These are phyloP conservation scores for Kwoniella heveanensis DNA, from an alignment of 768 basidiomycete species.

Conservation along the genomic window DNA sequence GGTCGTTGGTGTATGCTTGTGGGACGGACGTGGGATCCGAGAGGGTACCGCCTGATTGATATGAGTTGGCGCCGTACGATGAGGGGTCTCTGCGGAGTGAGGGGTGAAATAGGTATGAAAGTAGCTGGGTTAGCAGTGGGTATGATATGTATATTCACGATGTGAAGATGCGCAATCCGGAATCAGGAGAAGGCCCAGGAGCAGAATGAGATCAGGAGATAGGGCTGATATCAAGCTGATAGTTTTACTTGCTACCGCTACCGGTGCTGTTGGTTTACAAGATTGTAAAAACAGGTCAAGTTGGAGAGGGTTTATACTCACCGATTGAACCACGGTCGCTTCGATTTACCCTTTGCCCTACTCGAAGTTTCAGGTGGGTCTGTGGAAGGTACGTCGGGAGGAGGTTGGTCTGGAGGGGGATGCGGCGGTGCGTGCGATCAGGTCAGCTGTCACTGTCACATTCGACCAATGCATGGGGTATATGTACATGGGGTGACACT, in stretches of 20 bases:
- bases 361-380: slow-evolving; percentile 47
- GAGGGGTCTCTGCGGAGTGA: slow-evolving; percentile 48
- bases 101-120: too few relatives aligned
- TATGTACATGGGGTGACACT: too few relatives aligned
- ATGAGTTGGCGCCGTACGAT: slow-evolving; percentile 59
- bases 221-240: too few relatives aligned
- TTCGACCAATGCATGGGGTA: too few relatives aligned
- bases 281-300: too few relatives aligned
- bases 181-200: too few relatives aligned
- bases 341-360: slow-evolving; percentile 45
- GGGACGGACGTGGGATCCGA: slow-evolving; percentile 47
- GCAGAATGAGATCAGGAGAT: too few relatives aligned
- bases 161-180: too few relatives aligned
- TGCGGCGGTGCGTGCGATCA: too few relatives aligned
- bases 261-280: too few relatives aligned
- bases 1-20: slow-evolving; percentile 49
- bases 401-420: slow-evolving; percentile 51
- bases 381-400: slow-evolving; percentile 51
- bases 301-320: slow-evolving; percentile 43
- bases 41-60: slow-evolving; percentile 68
- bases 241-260: too few relatives aligned
- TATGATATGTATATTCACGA: not conserved
- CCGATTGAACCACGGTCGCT: slow-evolving; percentile 64
- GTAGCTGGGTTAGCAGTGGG: not conserved
- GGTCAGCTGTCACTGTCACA: too few relatives aligned